These are phyloP conservation scores for Cystobasidium sp. DNA, from an alignment of 1,284 basidiomycete genomes.

Conservation along the genomic window DNA sequence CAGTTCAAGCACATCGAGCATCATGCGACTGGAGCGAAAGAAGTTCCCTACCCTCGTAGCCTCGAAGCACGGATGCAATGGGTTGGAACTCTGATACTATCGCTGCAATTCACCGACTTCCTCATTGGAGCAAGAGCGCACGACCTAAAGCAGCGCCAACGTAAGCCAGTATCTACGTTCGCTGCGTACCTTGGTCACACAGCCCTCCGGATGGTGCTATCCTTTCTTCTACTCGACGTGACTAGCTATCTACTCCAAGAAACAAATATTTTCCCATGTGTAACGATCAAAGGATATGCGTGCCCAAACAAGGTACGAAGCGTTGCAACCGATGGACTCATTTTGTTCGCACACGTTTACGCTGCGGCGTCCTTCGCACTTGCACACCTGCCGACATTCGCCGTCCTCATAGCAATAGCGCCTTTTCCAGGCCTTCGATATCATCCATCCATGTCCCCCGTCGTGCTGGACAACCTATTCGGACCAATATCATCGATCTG, in stretches of 20 bases:
- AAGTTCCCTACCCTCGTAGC: conserved; percentile 11
- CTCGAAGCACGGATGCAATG: conserved; percentile 4
- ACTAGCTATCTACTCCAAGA: conserved; percentile 23
- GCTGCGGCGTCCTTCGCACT: conserved; percentile 17
- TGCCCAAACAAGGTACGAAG: not conserved
- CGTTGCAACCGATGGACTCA: conserved; percentile 1
- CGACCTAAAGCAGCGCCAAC: conserved; percentile 11
- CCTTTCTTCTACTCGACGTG: conserved; percentile 5
- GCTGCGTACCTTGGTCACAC: not conserved
- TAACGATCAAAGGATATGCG: not conserved
- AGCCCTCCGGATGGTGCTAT: not conserved
- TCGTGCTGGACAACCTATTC: conserved; percentile 14
- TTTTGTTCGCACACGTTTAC: conserved; percentile 13
- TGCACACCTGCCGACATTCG: conserved; percentile 19
- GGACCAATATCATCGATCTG: conserved; percentile 29
- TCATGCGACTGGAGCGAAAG: not conserved
- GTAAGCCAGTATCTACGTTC: not conserved
- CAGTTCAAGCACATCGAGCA: conserved; percentile 20
- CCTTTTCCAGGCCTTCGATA: conserved; percentile 15
- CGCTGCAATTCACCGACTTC: conserved; percentile 32
- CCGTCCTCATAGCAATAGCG: conserved; percentile 5
- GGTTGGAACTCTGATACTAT: conserved; percentile 20
- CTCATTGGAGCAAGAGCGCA: conserved; percentile 26
- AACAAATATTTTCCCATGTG: conserved; percentile 2
- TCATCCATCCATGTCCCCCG: conserved; percentile 28